Conservation (phyloP, 169 alveolate species). For the Amoebophrya sp. region DNA sequence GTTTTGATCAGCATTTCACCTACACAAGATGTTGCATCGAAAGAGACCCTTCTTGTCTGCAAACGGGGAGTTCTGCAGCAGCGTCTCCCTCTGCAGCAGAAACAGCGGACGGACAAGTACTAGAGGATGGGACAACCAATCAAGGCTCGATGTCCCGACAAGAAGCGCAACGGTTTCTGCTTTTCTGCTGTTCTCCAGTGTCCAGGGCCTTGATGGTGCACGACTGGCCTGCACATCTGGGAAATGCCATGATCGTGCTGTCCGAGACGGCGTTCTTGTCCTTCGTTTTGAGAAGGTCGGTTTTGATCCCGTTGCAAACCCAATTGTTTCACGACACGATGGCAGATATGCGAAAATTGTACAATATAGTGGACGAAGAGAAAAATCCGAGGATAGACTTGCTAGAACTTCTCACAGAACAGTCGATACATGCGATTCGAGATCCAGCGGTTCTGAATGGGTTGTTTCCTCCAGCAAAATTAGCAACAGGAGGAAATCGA, state of each 20-base stretch:
- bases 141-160: not conserved
- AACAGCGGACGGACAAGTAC: too few relatives aligned
- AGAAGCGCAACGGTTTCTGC: not conserved
- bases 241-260: not conserved
- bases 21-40: not conserved
- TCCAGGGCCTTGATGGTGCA: not conserved
- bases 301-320: not conserved
- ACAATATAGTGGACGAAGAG: not conserved
- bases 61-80: too few relatives aligned
- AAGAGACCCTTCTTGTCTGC: not conserved
- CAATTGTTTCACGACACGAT: not conserved
- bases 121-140: too few relatives aligned
- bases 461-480: not conserved
- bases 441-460: not conserved
- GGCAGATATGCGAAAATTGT: not conserved
- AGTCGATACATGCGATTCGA: not conserved
- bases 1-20: not conserved
- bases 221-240: slow-evolving; percentile 22
- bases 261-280: not conserved
- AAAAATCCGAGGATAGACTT: not conserved
- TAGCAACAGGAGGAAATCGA: not conserved
- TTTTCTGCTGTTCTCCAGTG: not conserved
- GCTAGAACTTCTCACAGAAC: not conserved
- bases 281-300: not conserved
- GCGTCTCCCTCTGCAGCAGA: too few relatives aligned